These are phyloP conservation scores for Podosphaera fusca DNA, from an alignment of 2,329 filamentous ascomycete species.

Conservation along the genomic window DNA sequence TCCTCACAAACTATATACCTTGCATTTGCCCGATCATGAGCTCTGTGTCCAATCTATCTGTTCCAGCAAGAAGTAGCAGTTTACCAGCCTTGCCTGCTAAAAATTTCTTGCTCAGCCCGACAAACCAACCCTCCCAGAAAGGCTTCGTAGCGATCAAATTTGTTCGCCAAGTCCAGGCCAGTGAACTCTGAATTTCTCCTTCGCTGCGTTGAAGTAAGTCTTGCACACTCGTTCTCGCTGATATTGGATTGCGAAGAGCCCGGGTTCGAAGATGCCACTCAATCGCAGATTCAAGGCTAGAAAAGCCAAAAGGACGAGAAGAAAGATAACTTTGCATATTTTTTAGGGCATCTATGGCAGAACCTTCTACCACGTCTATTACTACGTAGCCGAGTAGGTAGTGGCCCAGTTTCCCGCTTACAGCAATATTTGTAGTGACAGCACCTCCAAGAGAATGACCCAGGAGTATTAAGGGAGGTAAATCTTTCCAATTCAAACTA, in stretches of 20 bases:
- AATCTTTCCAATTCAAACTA: slow-evolving; percentile 45
- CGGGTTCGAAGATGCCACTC: slow-evolving; percentile 85
- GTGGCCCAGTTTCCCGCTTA: slow-evolving; percentile 36
- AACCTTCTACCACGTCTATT: slow-evolving; percentile 86
- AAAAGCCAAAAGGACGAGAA: slow-evolving; percentile 56
- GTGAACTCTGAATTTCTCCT: slow-evolving; percentile 14
- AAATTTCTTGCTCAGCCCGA: slow-evolving; percentile 72
- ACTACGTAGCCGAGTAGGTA: slow-evolving; percentile 68
- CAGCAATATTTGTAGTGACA: slow-evolving; percentile 66
- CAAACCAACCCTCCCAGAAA: slow-evolving; percentile 91
- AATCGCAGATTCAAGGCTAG: slow-evolving; percentile 55
- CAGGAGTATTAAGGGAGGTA: slow-evolving; percentile 61
- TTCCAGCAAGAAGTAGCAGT: slow-evolving; percentile 63
- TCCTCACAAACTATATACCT: slow-evolving; percentile 26
- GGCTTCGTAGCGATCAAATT: slow-evolving; percentile 62
- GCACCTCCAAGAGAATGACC: slow-evolving; percentile 88
- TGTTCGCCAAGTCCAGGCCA: slow-evolving; percentile 59
- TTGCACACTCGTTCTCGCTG: slow-evolving; percentile 74
- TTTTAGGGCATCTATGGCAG: slow-evolving; percentile 79
- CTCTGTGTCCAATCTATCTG: slow-evolving; percentile 74
- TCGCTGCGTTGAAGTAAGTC: slow-evolving; percentile 36
- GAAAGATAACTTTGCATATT: slow-evolving; percentile 86
- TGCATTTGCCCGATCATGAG: slow-evolving; percentile 95
- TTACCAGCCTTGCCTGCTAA: slow-evolving; percentile 63
- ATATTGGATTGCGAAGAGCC: slow-evolving; percentile 61